Percentiles rank a stretch among this genome's conserved stretches.
These are phyloP conservation scores for Podospora australis DNA, from an alignment of 495 filamentous ascomycete genomes.

Conservation along the genomic window DNA sequence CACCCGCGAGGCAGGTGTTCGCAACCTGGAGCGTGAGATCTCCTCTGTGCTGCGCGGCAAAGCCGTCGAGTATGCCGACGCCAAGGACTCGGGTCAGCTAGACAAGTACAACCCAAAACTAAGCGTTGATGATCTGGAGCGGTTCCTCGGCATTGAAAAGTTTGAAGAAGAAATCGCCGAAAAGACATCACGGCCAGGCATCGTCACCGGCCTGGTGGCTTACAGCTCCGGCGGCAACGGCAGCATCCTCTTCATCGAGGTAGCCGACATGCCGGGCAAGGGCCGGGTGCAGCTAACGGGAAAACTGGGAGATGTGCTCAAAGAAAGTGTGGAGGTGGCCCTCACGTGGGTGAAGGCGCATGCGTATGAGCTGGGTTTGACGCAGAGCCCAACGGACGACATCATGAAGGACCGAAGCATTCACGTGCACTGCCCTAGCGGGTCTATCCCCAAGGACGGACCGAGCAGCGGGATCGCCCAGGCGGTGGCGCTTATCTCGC, in stretches of 20 bases:
- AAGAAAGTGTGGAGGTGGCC: constrained; percentile 95
- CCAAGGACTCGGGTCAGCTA: constrained; percentile 65
- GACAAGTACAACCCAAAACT: constrained; percentile 70
- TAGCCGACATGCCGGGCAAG: constrained; percentile 91
- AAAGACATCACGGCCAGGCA: constrained; percentile 76
- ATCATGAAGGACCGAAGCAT: constrained; percentile 94
- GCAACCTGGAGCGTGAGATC: constrained; percentile 92
- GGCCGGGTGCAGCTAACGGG: constrained; percentile 95
- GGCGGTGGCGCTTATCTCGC: constrained; percentile 83
- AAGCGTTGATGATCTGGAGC: constrained; percentile 71
- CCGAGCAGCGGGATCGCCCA: constrained; percentile 87
- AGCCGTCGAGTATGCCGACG: constrained; percentile 89
- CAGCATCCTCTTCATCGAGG: constrained; percentile 96
- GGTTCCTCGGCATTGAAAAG: constrained; percentile 86
- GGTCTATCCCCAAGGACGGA: constrained; percentile 91
- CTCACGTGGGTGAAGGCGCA: constrained; percentile 95
- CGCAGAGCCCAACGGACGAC: constrained; percentile 72
- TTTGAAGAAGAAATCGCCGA: constrained; percentile 96
- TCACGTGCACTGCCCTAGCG: constrained; percentile 93
- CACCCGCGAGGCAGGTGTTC: constrained; percentile 95
- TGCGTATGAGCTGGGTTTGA: constrained; percentile 83
- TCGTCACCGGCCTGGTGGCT: constrained; percentile 96
- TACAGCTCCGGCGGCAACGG: constrained; percentile 90
- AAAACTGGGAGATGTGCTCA: constrained; percentile 95
- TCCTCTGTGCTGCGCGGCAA: constrained; percentile 91